Conservation (phyloP, 768 basidiomycete species). For the Phaeotremella skinneri region DNA sequence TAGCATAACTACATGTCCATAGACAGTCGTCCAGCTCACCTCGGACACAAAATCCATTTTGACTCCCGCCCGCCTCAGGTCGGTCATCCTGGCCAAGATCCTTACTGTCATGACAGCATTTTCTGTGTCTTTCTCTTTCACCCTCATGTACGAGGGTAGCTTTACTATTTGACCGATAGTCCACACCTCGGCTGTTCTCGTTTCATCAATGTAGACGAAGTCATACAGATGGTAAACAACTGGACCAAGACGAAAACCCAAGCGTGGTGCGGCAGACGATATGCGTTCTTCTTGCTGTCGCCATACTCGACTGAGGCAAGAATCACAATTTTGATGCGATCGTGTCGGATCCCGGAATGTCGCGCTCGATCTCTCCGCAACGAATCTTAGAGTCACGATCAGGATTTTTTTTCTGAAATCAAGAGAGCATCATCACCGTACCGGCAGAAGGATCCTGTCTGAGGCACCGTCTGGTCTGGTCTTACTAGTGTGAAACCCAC, state of each 20-base stretch:
- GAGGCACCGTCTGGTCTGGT: background rate
- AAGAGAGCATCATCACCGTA: constrained; percentile 1
- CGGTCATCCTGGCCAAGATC: background rate
- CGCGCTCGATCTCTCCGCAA: background rate
- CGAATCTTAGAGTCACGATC: background rate
- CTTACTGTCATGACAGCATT: background rate
- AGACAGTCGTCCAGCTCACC: background rate
- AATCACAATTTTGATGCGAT: constrained; percentile 9
- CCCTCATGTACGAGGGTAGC: background rate
- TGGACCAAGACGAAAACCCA: background rate
- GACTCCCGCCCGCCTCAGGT: background rate
- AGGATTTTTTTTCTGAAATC: background rate
- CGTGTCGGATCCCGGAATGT: constrained; percentile 1
- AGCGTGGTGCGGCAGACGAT: background rate
- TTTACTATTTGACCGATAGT: constrained; percentile 13
- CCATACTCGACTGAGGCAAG: constrained; percentile 3
- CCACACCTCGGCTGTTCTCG: constrained; percentile 9
- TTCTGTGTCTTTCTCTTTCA: background rate
- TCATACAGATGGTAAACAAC: constrained; percentile 11
- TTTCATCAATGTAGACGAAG: constrained; percentile 18
- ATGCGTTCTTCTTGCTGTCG: background rate
- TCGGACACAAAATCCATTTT: background rate
- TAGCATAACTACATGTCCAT: too few species aligned
- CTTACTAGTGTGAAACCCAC: constrained; percentile 11
- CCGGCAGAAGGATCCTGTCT: constrained; percentile 8